phyloP scores from a whole-genome alignment of 139 green algal genomes.

The Edaphochlamys debaryana region DNA sequence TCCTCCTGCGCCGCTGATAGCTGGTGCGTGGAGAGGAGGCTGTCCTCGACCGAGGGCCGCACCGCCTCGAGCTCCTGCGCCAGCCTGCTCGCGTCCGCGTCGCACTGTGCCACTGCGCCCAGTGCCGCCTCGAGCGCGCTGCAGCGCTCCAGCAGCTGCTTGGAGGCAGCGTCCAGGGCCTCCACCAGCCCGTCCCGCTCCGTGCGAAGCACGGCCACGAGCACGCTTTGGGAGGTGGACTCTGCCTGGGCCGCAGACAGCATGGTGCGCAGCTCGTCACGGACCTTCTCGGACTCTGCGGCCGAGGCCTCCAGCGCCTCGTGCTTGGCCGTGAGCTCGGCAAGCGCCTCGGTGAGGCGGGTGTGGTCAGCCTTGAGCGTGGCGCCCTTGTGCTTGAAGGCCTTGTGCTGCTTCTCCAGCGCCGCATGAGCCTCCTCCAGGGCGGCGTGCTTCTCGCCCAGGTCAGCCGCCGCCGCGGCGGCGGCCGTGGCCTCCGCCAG shows the following conservation, averaged over 20 bases:
- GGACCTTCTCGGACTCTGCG: neutral
- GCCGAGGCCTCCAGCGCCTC: neutral
- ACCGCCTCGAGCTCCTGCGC: too few species aligned
- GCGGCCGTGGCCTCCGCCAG: neutral
- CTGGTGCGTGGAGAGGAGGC: too few species aligned
- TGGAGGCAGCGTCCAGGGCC: too few species aligned
- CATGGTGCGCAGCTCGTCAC: too few species aligned
- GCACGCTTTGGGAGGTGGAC: too few species aligned
- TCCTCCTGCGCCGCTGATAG: neutral
- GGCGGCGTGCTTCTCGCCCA: slow-evolving; percentile 14
- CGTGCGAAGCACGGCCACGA: too few species aligned
- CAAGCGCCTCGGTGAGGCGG: neutral
- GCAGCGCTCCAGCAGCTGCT: neutral
- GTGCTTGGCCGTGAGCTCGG: neutral
- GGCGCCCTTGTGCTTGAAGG: slow-evolving; percentile 18
- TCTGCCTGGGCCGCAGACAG: too few species aligned
- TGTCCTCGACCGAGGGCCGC: too few species aligned
- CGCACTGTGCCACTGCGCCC: neutral
- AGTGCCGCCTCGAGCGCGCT: neutral
- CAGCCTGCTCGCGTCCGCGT: neutral
- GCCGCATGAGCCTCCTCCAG: slow-evolving; percentile 16
- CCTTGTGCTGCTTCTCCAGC: slow-evolving; percentile 12
- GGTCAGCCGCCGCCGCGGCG: neutral
- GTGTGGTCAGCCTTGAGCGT: slow-evolving; percentile 15
- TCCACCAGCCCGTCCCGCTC: too few species aligned